Evolutionary conservation across 805 yeast species (phyloP), one percentile per base, ranked within the genome.

Genomic region (Yarrowia keelungensis): DNA sequence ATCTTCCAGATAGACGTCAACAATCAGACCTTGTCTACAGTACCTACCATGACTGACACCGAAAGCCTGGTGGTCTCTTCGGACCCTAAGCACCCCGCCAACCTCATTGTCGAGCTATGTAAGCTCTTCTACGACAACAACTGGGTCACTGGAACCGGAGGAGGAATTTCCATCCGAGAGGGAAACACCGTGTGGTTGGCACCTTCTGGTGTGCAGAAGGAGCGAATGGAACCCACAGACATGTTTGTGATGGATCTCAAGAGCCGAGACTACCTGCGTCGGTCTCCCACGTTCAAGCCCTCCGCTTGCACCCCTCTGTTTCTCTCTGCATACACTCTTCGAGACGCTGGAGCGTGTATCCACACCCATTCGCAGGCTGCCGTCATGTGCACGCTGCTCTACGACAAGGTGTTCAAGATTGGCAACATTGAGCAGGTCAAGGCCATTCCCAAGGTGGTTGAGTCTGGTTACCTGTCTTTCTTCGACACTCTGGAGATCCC

Each of bases 101-200:
- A 89, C 74, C 80, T 90, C 73, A 91, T 93, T 71, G 92, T 97
- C 76, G 90, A 89, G 70, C 82, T 93, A 39, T 92, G 97, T 76
- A 81, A 85, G 65, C 79, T 84, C 16, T 91, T 94, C 76, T 94
- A 89, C 76, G 82, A 85, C 72, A 89, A 89, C 75, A 89, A 90
- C 64, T 92, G 97, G 97, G 94, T 91, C 73, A 88, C 97, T 0
- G 98, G 98, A 2, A 94, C 98, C 0, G 98, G 97, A 2, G 98
- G 98, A 41, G 98, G 98, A 3, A 89, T 94, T 73, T 89, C 97
- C 41, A 89, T 93, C 62, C 79, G 88, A 68, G 82, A 85, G 61
- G 80, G 76, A 68, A 82, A 86, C 70, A 74, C 80, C 22, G 85
- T 91, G 16, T 93, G 84, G 76, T 83, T 93, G 49, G 96, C 98